Base-by-base conservation (phyloP, 495 filamentous ascomycete genomes). In the Alectoria sarmentosa region DNA sequence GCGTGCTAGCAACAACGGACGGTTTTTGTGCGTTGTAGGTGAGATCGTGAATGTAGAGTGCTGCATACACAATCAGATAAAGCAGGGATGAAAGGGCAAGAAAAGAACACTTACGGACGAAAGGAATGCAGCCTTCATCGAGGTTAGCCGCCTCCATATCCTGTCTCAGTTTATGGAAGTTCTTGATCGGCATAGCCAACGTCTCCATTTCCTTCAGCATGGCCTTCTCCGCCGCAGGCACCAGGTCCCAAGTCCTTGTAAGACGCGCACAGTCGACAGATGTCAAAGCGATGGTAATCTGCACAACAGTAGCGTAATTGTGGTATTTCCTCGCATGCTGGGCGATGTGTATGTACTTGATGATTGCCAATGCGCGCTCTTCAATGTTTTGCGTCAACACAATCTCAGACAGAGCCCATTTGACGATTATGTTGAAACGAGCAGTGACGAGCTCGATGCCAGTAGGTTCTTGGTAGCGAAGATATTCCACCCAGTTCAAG, bases 251-350 rank as follows among this genome's bases (percentile, higher is more conserved):
- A 0, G 95, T 98, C 63, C 79, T 83, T 38, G 81, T 78, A 38
- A 99, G 80, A 46, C 92, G 82, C 30, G 86, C 76, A 62, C 91
- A 83, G 67, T 97, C 91, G 46, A 88, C 86, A 6, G 88, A 92
- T 32, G 91, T 88, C 39, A 99, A 79, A 1, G 95, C 95, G 65
- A 97, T 89, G 4, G 91, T 89, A 69, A 99, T 84, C 73, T 99
- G 95, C 41, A 90, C 88, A 90, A 97, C 90, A 15, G 95, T 97
- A 26, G 95, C 94, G 73, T 92, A 99, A 72, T 99, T 99, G 70
- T 91, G 89, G 57, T 94, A 86, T 44, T 83, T 86, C 63, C 92
- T 84, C 57, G 90, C 90, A 75, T 96, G 89, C 1, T 83, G 81
- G 7, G 95, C 95, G 46, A 96, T 90, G 75, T 96, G 92, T 69